Evolutionary conservation across 768 basidiomycete species (phyloP).

Genomic region (Trametes punicea): DNA sequence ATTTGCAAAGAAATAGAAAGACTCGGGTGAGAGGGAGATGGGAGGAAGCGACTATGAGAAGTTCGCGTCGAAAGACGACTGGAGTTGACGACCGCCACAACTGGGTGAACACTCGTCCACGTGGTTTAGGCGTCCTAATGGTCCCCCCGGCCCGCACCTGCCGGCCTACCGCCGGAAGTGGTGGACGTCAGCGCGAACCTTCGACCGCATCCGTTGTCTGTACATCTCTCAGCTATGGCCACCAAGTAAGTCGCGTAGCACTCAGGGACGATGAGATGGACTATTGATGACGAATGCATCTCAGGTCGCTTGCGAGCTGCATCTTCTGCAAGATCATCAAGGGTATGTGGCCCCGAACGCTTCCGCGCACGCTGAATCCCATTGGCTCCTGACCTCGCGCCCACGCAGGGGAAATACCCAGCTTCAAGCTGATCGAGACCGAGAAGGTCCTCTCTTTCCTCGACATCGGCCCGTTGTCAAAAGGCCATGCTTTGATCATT

Average conservation of each 20-base stretch:
- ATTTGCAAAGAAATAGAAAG: too few species aligned
- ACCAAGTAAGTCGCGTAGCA: conserved; percentile 8
- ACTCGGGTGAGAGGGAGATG: too few species aligned
- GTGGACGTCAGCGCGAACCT: not conserved
- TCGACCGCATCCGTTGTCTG: not conserved
- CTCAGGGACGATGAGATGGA: not conserved
- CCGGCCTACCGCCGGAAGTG: not conserved
- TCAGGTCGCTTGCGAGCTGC: conserved; percentile 51
- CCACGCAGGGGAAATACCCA: conserved; percentile 78
- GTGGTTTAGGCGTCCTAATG: not conserved
- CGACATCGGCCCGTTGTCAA: conserved; percentile 87
- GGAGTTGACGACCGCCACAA: not conserved
- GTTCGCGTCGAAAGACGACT: too few species aligned
- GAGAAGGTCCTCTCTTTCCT: conserved; percentile 81
- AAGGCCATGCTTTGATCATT: conserved; percentile 87
- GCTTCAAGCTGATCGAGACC: conserved; percentile 81
- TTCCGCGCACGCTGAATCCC: not conserved
- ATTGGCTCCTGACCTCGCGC: not conserved
- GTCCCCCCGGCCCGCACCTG: not conserved
- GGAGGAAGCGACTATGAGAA: too few species aligned
- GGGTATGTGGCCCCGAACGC: conserved; percentile 40
- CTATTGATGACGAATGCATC: not conserved
- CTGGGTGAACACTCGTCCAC: not conserved
- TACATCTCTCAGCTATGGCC: not conserved
- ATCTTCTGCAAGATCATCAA: conserved; percentile 97